Evolutionary conservation across 169 alveolate genomes (phyloP), one percentile per base, ranked within the genome.

Genomic region (Eimeria brunetti): DNA sequence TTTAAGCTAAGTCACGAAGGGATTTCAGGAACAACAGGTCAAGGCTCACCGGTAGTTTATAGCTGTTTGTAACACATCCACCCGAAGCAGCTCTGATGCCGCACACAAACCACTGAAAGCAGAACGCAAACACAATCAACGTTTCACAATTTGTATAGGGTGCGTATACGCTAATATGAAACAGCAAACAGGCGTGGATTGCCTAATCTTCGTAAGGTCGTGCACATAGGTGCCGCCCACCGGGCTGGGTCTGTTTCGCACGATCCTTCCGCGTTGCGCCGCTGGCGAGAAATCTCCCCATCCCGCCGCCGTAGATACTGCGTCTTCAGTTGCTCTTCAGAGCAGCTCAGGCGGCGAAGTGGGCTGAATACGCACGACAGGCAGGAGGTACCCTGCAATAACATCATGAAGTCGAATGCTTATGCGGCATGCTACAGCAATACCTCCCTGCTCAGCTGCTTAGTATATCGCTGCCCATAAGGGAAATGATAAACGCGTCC

Each of bases 11-110:
- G 64, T 78, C 38, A 41, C 36, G 46, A 9, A 41, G 33, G 38
- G 58, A 46, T 41, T 5, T 11, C 36, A n/a, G 62, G 88, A 33
- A 56, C 36, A 14, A 41, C 46, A 41, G 46, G 46, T 41, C 46
- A 36, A 24, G 78, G 53, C 91, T 41, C 91, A 85, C 91, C 91
- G 75, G 60, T 85, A 85, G 58, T 60, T 67, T n/a, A 85, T 58
- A 30, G 91, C 91, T 46, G 91, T 85, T 60, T 85, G 91, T 46
- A 85, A 85, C 22, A 85, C 58, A 22, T 60, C 91, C 56, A 85
- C 75, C 41, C 91, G 91, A 22, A 85, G 91, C 78, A 85, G 91
- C 80, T 85, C 91, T 46, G 91, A 41, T 36, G 91, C 91, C 41
- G 91, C 91, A 81, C 91, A 85, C 22, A 85, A 60, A 22, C 91